Evolutionary conservation across 2,329 filamentous ascomycete genomes (phyloP), one percentile per base, ranked within the genome.

Genomic region (Exophiala alcalophila): DNA sequence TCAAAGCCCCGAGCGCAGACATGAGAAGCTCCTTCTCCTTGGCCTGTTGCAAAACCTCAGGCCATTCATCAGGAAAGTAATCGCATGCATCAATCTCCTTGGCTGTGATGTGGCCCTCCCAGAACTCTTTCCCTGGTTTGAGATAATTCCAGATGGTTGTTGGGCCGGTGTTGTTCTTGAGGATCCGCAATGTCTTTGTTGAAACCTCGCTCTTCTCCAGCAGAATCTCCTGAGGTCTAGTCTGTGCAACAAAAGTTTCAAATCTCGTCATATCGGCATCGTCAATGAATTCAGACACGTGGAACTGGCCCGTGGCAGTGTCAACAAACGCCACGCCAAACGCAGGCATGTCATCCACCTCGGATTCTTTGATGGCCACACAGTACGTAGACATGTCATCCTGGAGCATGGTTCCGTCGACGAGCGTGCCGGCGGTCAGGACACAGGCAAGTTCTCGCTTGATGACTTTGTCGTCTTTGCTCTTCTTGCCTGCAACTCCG

Each of bases 371-470:
- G 67, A 98, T 92, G 2, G 92, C 86, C 39, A 92, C 88, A 62
- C 92, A 98, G 65, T 88, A 97, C 0, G 89, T 94, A 2, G 92
- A 87, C 84, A 95, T 95, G 63, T 98, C 92, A 59, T 95, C 88
- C 63, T 97, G 91, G 27, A 98, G 78, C 92, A 98, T 98, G 54
- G 86, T 83, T 11, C 88, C 90, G 48, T 98, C 92, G 4, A 98
- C 91, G 1, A 98, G 77, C 0, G 92, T 98, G 21, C 92, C 92
- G 5, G 83, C 82, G 0, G 92, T 98, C 19, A 98, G 74, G 9
- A 98, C 88, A 57, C 88, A 92, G 1, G 90, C 83, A 24, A 98
- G 73, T 64, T 98, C 89, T 61, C 92, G 80, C 32, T 81, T 83
- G 56, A 98, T 98, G 57, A 98, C 82, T 65, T 97, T 96, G 64